Percentiles rank a stretch among this genome's conserved stretches.
Evolutionary conservation across 2,329 filamentous ascomycete species (phyloP).

Genomic region (Hypoxylon sp.): DNA sequence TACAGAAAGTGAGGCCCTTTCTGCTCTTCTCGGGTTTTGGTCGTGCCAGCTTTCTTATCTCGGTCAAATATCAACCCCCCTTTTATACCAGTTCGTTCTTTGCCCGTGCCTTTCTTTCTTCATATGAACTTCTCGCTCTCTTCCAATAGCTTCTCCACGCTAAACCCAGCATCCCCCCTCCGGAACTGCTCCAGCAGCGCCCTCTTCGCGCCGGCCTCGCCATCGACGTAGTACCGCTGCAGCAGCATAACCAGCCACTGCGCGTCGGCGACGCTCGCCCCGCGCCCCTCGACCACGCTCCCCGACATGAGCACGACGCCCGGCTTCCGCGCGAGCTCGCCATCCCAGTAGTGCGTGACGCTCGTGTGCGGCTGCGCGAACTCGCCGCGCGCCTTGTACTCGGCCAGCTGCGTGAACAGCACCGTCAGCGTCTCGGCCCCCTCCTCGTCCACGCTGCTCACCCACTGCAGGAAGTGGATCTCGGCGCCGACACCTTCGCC

Average conservation of each 20-base stretch:
- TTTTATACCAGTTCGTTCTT: too few relatives aligned
- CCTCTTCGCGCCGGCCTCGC: slow-evolving; percentile 72
- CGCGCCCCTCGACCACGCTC: slow-evolving; percentile 78
- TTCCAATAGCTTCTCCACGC: slow-evolving; percentile 84
- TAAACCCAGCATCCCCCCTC: slow-evolving; percentile 81
- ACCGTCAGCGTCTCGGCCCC: slow-evolving; percentile 75
- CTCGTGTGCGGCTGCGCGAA: slow-evolving; percentile 94
- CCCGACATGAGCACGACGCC: slow-evolving; percentile 90
- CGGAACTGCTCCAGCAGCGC: slow-evolving; percentile 85
- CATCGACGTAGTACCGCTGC: slow-evolving; percentile 86
- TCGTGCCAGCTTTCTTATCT: not conserved
- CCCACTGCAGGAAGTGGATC: slow-evolving; percentile 97
- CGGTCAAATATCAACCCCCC: not conserved
- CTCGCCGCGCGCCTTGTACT: slow-evolving; percentile 91
- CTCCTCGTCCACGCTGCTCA: slow-evolving; percentile 71
- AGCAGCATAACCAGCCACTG: slow-evolving; percentile 91
- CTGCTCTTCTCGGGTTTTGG: not conserved
- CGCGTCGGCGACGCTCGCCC: slow-evolving; percentile 83
- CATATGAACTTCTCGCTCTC: slow-evolving; percentile 81
- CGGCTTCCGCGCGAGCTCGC: slow-evolving; percentile 71
- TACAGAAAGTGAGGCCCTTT: not conserved
- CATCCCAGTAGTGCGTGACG: slow-evolving; percentile 88
- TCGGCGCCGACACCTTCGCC: slow-evolving; percentile 75
- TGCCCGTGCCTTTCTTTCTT: too few relatives aligned
- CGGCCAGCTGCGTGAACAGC: slow-evolving; percentile 92